phyloP scores from a whole-genome alignment of 495 filamentous ascomycete species.

The Hypoxylon lienhwacheense region DNA sequence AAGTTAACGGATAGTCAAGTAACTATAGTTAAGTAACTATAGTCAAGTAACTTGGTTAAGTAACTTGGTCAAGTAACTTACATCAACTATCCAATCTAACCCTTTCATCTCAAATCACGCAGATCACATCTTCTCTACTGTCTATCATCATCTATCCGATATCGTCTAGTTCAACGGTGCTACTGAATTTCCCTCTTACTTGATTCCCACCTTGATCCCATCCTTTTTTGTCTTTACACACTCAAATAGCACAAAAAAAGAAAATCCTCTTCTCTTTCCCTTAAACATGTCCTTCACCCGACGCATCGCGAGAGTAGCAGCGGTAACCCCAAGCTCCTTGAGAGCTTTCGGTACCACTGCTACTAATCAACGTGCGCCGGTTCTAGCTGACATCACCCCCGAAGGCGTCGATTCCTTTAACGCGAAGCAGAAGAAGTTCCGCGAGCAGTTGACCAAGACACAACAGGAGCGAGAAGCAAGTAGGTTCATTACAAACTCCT shows the following conservation, averaged over 20 bases:
- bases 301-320: conserved; percentile 45
- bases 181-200: conserved; percentile 14
- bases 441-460: conserved; percentile 74
- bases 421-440: conserved; percentile 79
- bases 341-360: conserved; percentile 65
- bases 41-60: too few species aligned
- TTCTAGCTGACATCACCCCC: conserved; percentile 76
- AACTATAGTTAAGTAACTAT: too few species aligned
- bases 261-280: conserved; percentile 12
- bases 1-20: too few species aligned
- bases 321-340: conserved; percentile 51
- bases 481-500: conserved; percentile 48
- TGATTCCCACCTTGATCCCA: conserved; percentile 9
- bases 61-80: too few species aligned
- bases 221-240: neutral
- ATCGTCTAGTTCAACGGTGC: conserved; percentile 30
- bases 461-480: conserved; percentile 83
- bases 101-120: conserved; percentile 14
- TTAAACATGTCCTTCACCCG: conserved; percentile 16
- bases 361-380: conserved; percentile 61
- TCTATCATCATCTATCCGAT: too few species aligned
- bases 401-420: conserved; percentile 71
- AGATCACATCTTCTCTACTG: too few species aligned
- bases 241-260: too few species aligned
- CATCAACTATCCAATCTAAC: neutral